Base-by-base conservation (phyloP, 1,139 yeast species). In the Hansenula anomala region DNA sequence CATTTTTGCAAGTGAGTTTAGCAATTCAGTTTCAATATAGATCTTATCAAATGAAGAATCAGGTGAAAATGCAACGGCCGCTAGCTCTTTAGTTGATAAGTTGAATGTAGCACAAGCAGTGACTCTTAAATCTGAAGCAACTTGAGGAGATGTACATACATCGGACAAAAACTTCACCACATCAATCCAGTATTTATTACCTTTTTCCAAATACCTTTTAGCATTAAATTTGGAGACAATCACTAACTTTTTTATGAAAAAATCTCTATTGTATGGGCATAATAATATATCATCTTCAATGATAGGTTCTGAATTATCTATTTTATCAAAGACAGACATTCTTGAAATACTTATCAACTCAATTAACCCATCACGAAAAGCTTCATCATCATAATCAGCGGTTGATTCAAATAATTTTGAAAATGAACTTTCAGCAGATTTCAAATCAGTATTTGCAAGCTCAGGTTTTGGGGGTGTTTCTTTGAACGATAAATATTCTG, bases 391-490 rank as follows among this genome's bases (percentile, higher is more conserved):
- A 47, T 77, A 83, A 7, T 70, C 71, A 30, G 61, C 64, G 3
- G 90, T 71, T 38, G 84, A 78, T 29, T 80, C 89, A 36, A 74
- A 62, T 30, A 89, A 64, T 46, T 80, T 80, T n/a, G 63, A 60
- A 24, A 80, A 60, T 0, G 89, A 75, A 14, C 57, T 60, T 36
- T 78, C 82, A 19, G 86, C 69, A 2, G 74, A 70, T 9, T 61
- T 58, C 17, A 75, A 55, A 42, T 85, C 96, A 33, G 59, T 49
- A 16, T 58, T 44, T 9, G 61, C 40, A 11, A 63, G 37, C 2
- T 43, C 36, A 4, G 67, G 61, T 6, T 66, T 51, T 1, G 61
- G 55, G 0, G 75, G 70, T 2, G 60, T 43, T 30, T 64, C 70
- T 41, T 60, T 64, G 15, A 52, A 51, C 28, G 58, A 53, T 16